Base-by-base conservation (phyloP, 371 early-diverging fungal genomes). In the Batkoa obscura region DNA sequence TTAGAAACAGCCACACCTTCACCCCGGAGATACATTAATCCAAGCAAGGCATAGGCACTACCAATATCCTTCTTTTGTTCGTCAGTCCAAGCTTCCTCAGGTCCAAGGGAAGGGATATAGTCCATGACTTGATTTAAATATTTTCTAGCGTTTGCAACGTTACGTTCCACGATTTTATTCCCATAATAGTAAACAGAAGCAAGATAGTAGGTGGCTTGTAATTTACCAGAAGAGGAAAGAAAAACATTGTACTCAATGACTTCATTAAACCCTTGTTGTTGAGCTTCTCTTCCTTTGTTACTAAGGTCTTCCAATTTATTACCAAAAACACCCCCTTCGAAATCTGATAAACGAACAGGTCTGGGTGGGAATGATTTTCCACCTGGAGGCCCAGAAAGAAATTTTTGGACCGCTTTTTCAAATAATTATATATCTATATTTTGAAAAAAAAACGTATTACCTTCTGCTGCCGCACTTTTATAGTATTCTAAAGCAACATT, bases 21-120 rank as follows among this genome's bases (percentile, higher is more conserved):
- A 36, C 94, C 97, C 41, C 95, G 79, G 81, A 82, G 74, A 60
- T 84, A 78, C 93, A 96, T 94, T 15, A 69, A 60, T 0, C 94
- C 97, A 8, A 88, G 59, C 57, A 79, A 75, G 0, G 84, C 86
- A 5, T 88, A 84, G 0, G 90, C 86, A 58, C 79, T 66, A 2
- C 84, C 85, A 23, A 72, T 68, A 2, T 64, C 52, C 32, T 69
- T 65, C 12, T 58, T 56, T 10, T 59, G 60, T 48, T 41, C 52
- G 59, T 55, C 56, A 6, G 41, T 57, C 32, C 23, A 62, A 23
- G 36, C 68, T 50, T 47, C 65, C 51, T 49, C 65, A 38, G 53
- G 60, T 56, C 57, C 66, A 51, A 35, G 56, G 30, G 35, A 68
- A 47, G 37, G 5, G 5, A 46, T 12, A 39, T 61, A 48, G 59